Conservation (phyloP, 108 stramenopile species). For the Nannochloropsis oceanica region DNA sequence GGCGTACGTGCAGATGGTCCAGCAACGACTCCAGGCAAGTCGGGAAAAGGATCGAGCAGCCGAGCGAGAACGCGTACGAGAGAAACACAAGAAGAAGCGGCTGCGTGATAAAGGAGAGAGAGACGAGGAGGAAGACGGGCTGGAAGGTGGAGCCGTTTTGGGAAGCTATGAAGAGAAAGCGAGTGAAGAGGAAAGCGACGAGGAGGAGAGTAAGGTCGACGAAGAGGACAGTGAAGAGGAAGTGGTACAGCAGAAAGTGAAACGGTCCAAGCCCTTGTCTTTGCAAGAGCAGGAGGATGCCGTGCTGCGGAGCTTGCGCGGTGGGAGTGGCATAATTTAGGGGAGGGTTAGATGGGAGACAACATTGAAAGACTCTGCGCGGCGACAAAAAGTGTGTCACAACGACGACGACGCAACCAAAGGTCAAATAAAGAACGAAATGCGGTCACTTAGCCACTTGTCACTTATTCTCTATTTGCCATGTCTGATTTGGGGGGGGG, state of each 20-base stretch:
- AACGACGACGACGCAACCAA: no score
- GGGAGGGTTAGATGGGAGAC: background rate
- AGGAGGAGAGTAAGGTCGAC: background rate
- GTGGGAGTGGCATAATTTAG: background rate
- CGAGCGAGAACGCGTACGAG: conserved; percentile 18
- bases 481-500: no score
- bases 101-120: background rate
- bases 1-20: conserved; percentile 15
- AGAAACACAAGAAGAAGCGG: conserved; percentile 28
- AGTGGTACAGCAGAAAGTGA: background rate
- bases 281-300: background rate
- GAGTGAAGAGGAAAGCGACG: background rate
- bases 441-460: no score
- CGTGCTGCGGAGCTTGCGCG: background rate
- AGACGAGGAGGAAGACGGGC: background rate
- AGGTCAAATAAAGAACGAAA: no score
- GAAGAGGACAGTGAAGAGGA: background rate
- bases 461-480: no score
- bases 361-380: background rate
- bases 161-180: background rate
- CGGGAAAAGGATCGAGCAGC: conserved; percentile 14
- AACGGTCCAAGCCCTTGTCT: background rate
- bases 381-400: no score
- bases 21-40: conserved; percentile 10
- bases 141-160: background rate